phyloP scores from a whole-genome alignment of 192 early-diverging fungal species.

The Rhizophagus clarus region DNA sequence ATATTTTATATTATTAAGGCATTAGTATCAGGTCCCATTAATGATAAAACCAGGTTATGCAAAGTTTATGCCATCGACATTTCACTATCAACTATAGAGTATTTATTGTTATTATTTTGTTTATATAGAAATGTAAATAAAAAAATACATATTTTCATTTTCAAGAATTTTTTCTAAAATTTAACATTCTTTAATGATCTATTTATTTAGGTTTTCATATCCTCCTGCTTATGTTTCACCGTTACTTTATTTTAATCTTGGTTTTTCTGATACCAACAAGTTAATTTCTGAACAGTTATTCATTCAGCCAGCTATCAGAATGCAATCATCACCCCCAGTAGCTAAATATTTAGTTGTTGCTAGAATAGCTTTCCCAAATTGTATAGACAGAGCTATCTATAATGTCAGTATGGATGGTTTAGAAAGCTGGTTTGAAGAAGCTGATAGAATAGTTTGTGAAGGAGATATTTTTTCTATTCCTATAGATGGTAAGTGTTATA shows the following conservation, averaged over 20 bases:
- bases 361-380: slow-evolving; percentile 64
- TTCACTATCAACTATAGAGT: background rate
- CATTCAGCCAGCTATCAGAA: slow-evolving; percentile 12
- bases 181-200: background rate
- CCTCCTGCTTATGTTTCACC: slow-evolving; percentile 55
- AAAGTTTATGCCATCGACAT: slow-evolving; percentile 44
- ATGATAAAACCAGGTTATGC: slow-evolving; percentile 42
- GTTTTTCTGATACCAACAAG: slow-evolving; percentile 41
- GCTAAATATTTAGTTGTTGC: slow-evolving; percentile 66
- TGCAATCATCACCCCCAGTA: slow-evolving; percentile 43
- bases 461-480: slow-evolving; percentile 67
- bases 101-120: background rate
- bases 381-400: slow-evolving; percentile 62
- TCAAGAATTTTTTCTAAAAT: background rate
- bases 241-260: slow-evolving; percentile 61
- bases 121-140: background rate
- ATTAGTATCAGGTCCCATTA: slow-evolving; percentile 40
- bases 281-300: slow-evolving; percentile 27
- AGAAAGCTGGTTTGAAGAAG: slow-evolving; percentile 65
- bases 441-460: slow-evolving; percentile 64
- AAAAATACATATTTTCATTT: no score
- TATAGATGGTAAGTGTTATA: slow-evolving; percentile 56
- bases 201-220: slow-evolving; percentile 2
- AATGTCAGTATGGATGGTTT: slow-evolving; percentile 58
- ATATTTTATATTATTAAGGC: background rate